phyloP scores from a whole-genome alignment of 371 early-diverging fungal genomes.

The Blakeslea trispora region DNA sequence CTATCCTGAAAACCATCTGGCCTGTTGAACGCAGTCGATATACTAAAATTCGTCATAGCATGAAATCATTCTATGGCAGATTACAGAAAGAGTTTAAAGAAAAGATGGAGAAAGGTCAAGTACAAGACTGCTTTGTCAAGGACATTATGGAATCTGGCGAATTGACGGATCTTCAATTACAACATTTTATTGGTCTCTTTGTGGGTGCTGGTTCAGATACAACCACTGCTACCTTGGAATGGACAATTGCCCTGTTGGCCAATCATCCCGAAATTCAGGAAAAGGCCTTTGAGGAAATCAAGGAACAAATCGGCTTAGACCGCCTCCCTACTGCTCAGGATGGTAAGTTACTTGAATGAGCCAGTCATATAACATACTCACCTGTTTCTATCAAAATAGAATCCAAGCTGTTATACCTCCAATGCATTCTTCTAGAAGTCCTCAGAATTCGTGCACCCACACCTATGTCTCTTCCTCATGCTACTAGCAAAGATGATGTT shows the following conservation, averaged over 20 bases:
- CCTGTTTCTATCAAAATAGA: conserved; percentile 19
- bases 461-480: conserved; percentile 50
- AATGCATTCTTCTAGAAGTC: conserved; percentile 51
- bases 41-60: conserved; percentile 17
- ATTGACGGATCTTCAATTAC: conserved; percentile 39
- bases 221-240: conserved; percentile 44
- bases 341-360: conserved; percentile 24
- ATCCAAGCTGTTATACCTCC: conserved; percentile 35
- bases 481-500: conserved; percentile 41
- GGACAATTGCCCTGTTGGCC: conserved; percentile 44
- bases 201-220: conserved; percentile 55
- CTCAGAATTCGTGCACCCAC: conserved; percentile 45
- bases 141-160: conserved; percentile 30
- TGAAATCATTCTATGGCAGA: conserved; percentile 32
- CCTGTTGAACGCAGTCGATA: conserved; percentile 21
- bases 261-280: conserved; percentile 50
- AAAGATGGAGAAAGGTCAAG: conserved; percentile 1
- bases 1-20: conserved; percentile 34
- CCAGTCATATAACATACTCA: neutral
- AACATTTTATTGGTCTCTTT: conserved; percentile 38
- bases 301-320: conserved; percentile 27
- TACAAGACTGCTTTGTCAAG: conserved; percentile 44
- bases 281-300: conserved; percentile 42
- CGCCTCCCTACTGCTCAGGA: conserved; percentile 39
- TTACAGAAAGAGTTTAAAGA: conserved; percentile 27